phyloP scores from a whole-genome alignment of 306 rosid genomes.

The Vigna trinervia region DNA sequence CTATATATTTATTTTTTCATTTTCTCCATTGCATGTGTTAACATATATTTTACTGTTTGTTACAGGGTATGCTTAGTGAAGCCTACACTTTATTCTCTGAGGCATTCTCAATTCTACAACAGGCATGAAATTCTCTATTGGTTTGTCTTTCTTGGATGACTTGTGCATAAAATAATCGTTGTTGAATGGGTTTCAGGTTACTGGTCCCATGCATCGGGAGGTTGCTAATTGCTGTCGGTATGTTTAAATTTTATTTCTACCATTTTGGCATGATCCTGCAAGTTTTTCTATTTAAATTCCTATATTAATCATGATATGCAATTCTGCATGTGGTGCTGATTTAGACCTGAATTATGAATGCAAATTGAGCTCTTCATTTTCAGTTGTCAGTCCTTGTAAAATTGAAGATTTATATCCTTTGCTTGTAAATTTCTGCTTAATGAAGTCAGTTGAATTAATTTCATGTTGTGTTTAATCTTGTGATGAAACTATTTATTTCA shows the following conservation, averaged over 20 bases:
- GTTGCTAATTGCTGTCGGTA: conserved; percentile 99
- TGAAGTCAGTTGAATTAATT: conserved; percentile 12
- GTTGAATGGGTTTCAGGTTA: conserved; percentile 67
- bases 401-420: conserved; percentile 18
- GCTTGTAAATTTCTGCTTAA: not conserved
- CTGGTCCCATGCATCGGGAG: conserved; percentile 99
- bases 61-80: conserved; percentile 98
- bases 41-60: conserved; percentile 36
- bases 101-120: conserved; percentile 96
- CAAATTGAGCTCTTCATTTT: conserved; percentile 2
- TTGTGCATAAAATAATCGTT: conserved; percentile 39
- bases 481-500: conserved; percentile 52
- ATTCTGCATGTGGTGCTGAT: conserved; percentile 13
- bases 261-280: not conserved
- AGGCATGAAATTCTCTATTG: conserved; percentile 61
- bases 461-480: conserved; percentile 19
- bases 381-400: conserved; percentile 10
- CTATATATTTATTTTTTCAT: not conserved
- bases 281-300: conserved; percentile 4
- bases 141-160: conserved; percentile 12
- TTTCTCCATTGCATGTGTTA: not conserved
- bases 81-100: conserved; percentile 94
- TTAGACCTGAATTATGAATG: conserved; percentile 29
- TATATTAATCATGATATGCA: conserved; percentile 10
- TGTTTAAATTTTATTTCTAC: conserved; percentile 38